Evolutionary conservation across 352 stramenopile genomes (phyloP).

Genomic region (Phytophthora podocarpi): DNA sequence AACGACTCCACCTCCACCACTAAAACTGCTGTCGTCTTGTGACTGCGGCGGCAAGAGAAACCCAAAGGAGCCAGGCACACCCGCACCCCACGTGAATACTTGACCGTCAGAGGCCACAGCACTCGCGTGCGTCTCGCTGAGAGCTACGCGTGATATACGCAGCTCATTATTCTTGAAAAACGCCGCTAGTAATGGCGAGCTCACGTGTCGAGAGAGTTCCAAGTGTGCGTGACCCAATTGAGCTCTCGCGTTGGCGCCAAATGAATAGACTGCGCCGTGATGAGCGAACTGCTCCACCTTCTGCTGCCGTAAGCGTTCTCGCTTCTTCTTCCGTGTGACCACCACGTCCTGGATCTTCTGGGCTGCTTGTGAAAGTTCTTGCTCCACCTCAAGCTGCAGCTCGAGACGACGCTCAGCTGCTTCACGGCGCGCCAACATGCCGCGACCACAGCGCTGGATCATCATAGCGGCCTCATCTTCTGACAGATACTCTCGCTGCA

Average conservation of each 20-base stretch:
- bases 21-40: constrained; percentile 18
- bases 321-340: constrained; percentile 65
- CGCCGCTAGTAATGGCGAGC: constrained; percentile 46
- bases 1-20: constrained; percentile 16
- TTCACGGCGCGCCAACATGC: constrained; percentile 54
- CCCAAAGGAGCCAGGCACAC: constrained; percentile 68
- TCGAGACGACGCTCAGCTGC: constrained; percentile 58
- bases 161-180: constrained; percentile 83
- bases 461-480: constrained; percentile 55
- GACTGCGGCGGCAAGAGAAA: constrained; percentile 42
- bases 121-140: constrained; percentile 63
- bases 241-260: constrained; percentile 59
- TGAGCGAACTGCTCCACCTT: constrained; percentile 78
- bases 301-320: constrained; percentile 63
- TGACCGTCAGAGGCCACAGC: constrained; percentile 69
- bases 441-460: constrained; percentile 60
- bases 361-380: constrained; percentile 59
- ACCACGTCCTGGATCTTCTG: constrained; percentile 72
- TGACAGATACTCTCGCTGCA: constrained; percentile 64
- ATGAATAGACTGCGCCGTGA: constrained; percentile 75
- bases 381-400: constrained; percentile 57
- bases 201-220: constrained; percentile 42
- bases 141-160: constrained; percentile 47
- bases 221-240: constrained; percentile 58
- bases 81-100: constrained; percentile 74